Base-by-base conservation (phyloP, 768 basidiomycete genomes). In the Mycena sanguinolenta region DNA sequence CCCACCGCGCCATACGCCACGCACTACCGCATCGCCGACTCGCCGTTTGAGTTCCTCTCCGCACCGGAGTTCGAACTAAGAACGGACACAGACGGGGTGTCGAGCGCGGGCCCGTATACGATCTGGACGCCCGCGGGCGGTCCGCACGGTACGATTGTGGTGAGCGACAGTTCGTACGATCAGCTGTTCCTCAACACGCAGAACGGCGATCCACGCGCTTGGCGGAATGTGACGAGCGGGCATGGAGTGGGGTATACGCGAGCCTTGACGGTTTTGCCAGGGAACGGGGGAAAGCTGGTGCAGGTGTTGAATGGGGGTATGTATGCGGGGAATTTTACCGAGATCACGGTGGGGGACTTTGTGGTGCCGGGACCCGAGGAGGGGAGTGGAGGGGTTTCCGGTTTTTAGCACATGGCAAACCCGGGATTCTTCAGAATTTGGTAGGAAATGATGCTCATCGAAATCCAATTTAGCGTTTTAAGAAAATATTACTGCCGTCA, bases 41-140 rank as follows among this genome's bases (percentile, higher is more conserved):
- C 69, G 21, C 74, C 74, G 23, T 63, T 73, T 34, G 67, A 57
- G n/a, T 75, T 75, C 65, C 34, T 65, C 39, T 63, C 66, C 13
- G 63, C 57, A 23, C 38, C 65, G 25, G 70, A 65, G 12, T 54
- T 58, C 50, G 58, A 44, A 44, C 58, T 71, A 30, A 62, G 71
- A 55, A 50, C 44, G 17, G 74, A 70, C 27, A 69, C 64, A 32
- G 66, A 63, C 32, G 74, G 74, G 28, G 60, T 65, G 39, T 36
- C 59, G 27, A 67, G 67, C 50, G 71, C 72, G 44, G 58, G 38
- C 28, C 74, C 74, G 38, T 63, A 63, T 50, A 64, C 69, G 4
- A 53, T 58, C 46, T 73, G 75, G 73, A 75, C 73, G 39, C 69
- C 75, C 1, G 34, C 53, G 27, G 75, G 75, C 36, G 75, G 75